phyloP scores from a whole-genome alignment of 75 land plant species.

The Cupressus sempervirens region DNA sequence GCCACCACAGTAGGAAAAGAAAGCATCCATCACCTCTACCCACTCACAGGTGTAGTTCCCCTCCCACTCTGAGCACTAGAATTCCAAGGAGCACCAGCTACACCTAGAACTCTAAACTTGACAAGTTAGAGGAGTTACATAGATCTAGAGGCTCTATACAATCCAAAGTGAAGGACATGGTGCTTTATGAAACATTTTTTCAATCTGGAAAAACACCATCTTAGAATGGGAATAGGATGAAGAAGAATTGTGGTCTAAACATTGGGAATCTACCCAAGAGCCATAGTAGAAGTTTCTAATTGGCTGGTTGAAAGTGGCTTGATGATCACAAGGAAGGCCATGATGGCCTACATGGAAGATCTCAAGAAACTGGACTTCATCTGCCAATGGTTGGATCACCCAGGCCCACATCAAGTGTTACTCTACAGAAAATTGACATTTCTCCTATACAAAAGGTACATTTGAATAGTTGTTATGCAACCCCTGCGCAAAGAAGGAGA shows the following conservation, averaged over 20 bases:
- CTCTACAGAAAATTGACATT: neutral
- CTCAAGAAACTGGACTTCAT: neutral
- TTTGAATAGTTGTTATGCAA: neutral
- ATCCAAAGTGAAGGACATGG: neutral
- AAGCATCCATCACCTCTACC: neutral
- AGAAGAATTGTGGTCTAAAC: slow-evolving; percentile 10
- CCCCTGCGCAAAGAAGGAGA: neutral
- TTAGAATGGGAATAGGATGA: slow-evolving; percentile 3
- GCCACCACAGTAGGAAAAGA: no score
- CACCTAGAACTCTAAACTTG: neutral
- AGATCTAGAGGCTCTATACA: neutral
- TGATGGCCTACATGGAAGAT: neutral
- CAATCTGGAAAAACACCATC: neutral
- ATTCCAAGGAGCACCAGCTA: neutral
- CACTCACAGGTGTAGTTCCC: neutral
- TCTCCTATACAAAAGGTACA: slow-evolving; percentile 3
- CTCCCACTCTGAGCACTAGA: neutral
- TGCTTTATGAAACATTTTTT: neutral
- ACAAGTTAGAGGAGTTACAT: neutral
- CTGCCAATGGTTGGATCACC: neutral
- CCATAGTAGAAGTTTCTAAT: neutral
- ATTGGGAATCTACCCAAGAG: neutral
- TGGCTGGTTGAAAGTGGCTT: neutral
- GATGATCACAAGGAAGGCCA: neutral
- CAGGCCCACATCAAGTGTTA: neutral